Conservation (phyloP, 176 grass and related monocot genomes). For the Cenchrus americanus region DNA sequence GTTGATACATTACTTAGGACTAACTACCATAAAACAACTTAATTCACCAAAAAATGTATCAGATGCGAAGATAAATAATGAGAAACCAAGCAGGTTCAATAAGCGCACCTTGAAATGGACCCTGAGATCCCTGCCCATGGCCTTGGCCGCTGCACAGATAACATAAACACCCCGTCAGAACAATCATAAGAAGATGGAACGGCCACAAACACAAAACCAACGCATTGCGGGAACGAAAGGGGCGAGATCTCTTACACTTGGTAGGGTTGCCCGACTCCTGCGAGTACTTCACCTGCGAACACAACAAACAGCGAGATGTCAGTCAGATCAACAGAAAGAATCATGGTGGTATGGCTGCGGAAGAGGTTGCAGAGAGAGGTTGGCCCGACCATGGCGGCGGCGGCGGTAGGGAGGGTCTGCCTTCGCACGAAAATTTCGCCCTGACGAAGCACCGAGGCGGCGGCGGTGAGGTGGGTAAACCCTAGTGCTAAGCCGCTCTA, state of each 20-base stretch:
- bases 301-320: slow-evolving; percentile 7
- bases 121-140: slow-evolving; percentile 76
- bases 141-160: slow-evolving; percentile 72
- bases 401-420: neutral
- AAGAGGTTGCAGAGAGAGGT: neutral
- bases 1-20: neutral
- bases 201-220: too few relatives aligned
- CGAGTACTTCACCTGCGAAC: slow-evolving; percentile 78
- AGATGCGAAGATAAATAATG: neutral
- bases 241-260: slow-evolving; percentile 65
- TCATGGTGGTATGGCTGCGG: neutral
- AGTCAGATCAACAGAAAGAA: neutral
- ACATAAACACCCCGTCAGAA: slow-evolving; percentile 18
- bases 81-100: neutral
- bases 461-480: slow-evolving; percentile 23
- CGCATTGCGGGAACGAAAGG: too few relatives aligned
- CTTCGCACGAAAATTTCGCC: slow-evolving; percentile 20
- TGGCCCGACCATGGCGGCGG: slow-evolving; percentile 47
- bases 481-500: slow-evolving; percentile 2
- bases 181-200: neutral
- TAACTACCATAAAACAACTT: neutral
- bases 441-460: neutral
- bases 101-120: slow-evolving; percentile 80
- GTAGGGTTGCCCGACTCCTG: slow-evolving; percentile 67
- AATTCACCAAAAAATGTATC: too few relatives aligned